Evolutionary conservation across 768 basidiomycete genomes (phyloP).

Genomic region (Auricularia cornea): DNA sequence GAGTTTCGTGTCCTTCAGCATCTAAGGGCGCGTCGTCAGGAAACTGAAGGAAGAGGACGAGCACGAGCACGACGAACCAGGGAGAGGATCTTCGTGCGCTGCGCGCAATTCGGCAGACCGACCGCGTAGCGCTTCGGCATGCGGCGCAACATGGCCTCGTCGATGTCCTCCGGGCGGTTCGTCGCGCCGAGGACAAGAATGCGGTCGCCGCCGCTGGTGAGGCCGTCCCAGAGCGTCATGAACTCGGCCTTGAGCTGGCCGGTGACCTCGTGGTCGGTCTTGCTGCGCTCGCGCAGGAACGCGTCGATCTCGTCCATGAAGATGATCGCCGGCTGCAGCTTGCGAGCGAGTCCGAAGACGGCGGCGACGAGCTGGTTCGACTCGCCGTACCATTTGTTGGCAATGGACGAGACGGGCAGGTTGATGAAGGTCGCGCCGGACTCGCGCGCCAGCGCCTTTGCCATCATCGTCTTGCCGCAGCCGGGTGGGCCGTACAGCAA

Average conservation of each 20-base stretch:
- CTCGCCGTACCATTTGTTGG: constrained; percentile 82
- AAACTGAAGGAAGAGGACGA: background rate
- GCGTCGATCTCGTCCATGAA: constrained; percentile 99
- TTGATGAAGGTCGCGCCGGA: constrained; percentile 96
- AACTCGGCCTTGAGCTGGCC: constrained; percentile 98
- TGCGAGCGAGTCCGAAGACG: constrained; percentile 86
- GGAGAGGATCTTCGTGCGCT: constrained; percentile 75
- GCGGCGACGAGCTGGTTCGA: constrained; percentile 94
- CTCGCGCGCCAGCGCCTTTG: constrained; percentile 95
- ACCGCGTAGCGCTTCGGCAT: constrained; percentile 97
- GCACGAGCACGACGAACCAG: constrained; percentile 41
- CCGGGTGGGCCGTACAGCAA: constrained; percentile 94
- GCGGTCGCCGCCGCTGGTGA: constrained; percentile 69
- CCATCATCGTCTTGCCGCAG: constrained; percentile 99
- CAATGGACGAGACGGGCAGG: constrained; percentile 63
- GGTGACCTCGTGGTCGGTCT: constrained; percentile 92
- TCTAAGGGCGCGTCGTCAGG: constrained; percentile 37
- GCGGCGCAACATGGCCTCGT: constrained; percentile 79
- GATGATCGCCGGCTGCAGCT: constrained; percentile 91
- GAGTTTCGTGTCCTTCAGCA: constrained; percentile 73
- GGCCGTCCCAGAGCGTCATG: constrained; percentile 97
- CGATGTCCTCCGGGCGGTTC: constrained; percentile 89
- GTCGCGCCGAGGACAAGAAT: constrained; percentile 93
- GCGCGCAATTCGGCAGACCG: constrained; percentile 64
- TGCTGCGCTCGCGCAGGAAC: constrained; percentile 79